Evolutionary conservation across 1,284 basidiomycete genomes (phyloP), one percentile per base, ranked within the genome.

Genomic region (Rhodotorula sp.): DNA sequence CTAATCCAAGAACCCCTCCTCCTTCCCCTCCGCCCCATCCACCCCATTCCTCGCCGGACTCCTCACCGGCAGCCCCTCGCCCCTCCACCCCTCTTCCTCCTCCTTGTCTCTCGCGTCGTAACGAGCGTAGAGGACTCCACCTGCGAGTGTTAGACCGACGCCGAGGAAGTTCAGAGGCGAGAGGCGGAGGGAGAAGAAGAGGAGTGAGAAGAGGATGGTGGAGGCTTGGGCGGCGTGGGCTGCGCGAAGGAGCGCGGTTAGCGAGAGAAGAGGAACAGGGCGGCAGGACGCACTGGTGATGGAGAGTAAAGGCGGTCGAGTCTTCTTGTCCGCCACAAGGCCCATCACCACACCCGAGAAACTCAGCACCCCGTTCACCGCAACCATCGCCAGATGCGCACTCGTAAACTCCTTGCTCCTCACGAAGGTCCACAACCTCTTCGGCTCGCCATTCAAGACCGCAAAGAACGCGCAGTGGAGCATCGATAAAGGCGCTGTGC

Each of bases 181-280:
- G 47, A 75, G 62, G 18, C 63, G 57, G 15, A 73, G 65, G 20
- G 62, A 65, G 40, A 73, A 75, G 40, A 71, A 64, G 28, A 67
- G 26, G 60, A 65, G 66, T 11, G 74, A 63, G 30, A 60, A 50
- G 59, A 73, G 40, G 46, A 70, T 75, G 16, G 74, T 71, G 9
- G 72, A 60, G 0, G 74, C 74, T 56, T 75, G 74, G 0, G 71
- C 58, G 26, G 72, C 69, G 59, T 71, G 69, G 40, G 67, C 69
- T 69, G 64, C 22, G 46, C 22, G 4, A 1, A 10, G 13, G 11
- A 22, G 40, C 40, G 16, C 16, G 5, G 31, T n/a, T 2, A 30
- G 31, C 24, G 24, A 24, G 26, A 54, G 28, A 26, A 31, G 40
- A 54, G 30, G 20, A 26, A 30, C 6, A 11, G 26, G 30, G n/a